Conservation (phyloP, 257 asterid species). For the Linaria vulgaris region DNA sequence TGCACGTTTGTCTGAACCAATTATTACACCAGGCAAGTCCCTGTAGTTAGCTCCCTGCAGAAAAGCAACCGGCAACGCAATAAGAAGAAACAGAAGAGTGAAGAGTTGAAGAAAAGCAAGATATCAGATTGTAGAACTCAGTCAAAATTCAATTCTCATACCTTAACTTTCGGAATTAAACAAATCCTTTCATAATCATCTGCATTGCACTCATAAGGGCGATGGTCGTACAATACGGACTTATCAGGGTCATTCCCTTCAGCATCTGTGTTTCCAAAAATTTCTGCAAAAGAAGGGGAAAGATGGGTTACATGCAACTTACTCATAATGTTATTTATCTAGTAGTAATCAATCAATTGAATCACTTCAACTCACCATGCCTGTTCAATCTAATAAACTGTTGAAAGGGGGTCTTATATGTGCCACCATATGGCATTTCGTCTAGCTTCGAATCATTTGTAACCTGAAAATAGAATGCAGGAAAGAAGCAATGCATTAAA, state of each 20-base stretch:
- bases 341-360: neutral
- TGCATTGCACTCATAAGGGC: conserved; percentile 27
- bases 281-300: conserved; percentile 8
- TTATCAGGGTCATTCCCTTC: conserved; percentile 6
- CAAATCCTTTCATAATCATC: conserved; percentile 43
- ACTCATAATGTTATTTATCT: neutral
- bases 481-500: too few species aligned
- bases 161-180: conserved; percentile 39
- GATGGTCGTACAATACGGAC: conserved; percentile 34
- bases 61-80: conserved; percentile 8
- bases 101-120: too few species aligned
- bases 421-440: too few species aligned
- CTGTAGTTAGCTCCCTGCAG: conserved; percentile 47
- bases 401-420: too few species aligned
- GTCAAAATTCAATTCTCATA: neutral
- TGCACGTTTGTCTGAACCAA: conserved; percentile 25
- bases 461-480: too few species aligned
- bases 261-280: conserved; percentile 24
- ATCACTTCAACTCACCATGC: neutral
- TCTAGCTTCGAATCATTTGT: conserved; percentile 25
- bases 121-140: too few species aligned
- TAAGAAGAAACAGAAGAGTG: too few species aligned
- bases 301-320: too few species aligned
- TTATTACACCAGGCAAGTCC: conserved; percentile 37
- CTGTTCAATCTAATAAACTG: too few species aligned